Conservation (phyloP, 2,329 filamentous ascomycete genomes). For the Chaetomiaceae sp. region DNA sequence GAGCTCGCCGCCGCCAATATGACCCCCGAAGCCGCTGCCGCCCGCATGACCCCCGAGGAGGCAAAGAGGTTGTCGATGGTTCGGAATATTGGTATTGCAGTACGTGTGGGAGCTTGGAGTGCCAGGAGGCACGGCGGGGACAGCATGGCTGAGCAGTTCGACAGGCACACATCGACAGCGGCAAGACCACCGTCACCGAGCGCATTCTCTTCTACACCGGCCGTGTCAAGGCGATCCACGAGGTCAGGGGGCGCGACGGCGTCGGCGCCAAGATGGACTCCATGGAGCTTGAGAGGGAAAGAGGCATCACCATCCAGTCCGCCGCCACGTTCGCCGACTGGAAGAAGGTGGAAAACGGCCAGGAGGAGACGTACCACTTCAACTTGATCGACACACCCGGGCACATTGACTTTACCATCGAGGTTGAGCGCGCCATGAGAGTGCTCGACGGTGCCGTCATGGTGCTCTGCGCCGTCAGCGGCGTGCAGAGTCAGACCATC, state of each 20-base stretch:
- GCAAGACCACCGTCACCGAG: conserved; percentile 95
- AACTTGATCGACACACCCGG: conserved; percentile 98
- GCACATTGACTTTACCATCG: conserved; percentile 98
- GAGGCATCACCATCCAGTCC: conserved; percentile 98
- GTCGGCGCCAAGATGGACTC: conserved; percentile 99
- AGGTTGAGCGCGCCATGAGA: conserved; percentile 90
- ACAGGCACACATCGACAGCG: conserved; percentile 94
- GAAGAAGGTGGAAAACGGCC: conserved; percentile 67
- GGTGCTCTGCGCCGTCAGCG: conserved; percentile 96
- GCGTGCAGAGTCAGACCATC: conserved; percentile 96
- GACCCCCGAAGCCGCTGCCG: conserved; percentile 60
- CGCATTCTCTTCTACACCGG: conserved; percentile 97
- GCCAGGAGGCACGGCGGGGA: neutral
- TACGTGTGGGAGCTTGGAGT: conserved; percentile 39
- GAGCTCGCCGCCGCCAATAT: conserved; percentile 47
- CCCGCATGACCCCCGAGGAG: conserved; percentile 78
- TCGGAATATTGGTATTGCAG: conserved; percentile 96
- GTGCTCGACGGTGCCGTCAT: conserved; percentile 96
- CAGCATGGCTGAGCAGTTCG: conserved; percentile 16
- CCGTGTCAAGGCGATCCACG: conserved; percentile 93
- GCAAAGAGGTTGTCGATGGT: conserved; percentile 72
- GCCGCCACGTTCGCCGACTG: conserved; percentile 98
- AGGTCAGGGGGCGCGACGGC: conserved; percentile 89
- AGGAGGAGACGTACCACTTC: conserved; percentile 90
- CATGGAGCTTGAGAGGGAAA: conserved; percentile 97